A percentile compares a stretch with the other conserved stretches of the same genome.
Evolutionary conservation across 805 yeast species (phyloP).

Genomic region (Metschnikowia arizonensis): DNA sequence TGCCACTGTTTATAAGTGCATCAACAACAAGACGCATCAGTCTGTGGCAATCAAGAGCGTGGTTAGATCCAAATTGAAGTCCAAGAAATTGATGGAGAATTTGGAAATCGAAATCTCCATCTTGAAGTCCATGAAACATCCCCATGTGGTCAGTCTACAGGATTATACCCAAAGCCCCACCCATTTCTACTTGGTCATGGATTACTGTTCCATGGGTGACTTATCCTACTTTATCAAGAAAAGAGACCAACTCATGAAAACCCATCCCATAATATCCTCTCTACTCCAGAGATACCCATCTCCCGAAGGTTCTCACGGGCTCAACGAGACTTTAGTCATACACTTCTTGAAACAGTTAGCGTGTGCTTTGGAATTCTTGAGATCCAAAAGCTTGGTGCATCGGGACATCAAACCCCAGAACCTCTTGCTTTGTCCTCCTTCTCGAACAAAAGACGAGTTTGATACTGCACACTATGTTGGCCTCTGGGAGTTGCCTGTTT

Average conservation of each 20-base stretch:
- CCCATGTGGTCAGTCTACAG: slow-evolving; percentile 83
- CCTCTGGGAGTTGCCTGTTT: slow-evolving; percentile 79
- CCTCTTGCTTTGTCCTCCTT: slow-evolving; percentile 76
- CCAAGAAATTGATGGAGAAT: slow-evolving; percentile 83
- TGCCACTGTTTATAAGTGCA: slow-evolving; percentile 91
- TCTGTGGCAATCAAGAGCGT: slow-evolving; percentile 91
- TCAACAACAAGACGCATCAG: slow-evolving; percentile 45
- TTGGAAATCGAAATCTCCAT: slow-evolving; percentile 90
- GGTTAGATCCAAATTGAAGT: slow-evolving; percentile 71
- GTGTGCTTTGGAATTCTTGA: slow-evolving; percentile 75
- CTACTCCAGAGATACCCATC: slow-evolving; percentile 80
- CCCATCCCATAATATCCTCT: slow-evolving; percentile 75
- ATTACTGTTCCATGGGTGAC: slow-evolving; percentile 94
- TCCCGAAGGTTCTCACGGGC: slow-evolving; percentile 71
- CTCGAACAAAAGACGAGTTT: slow-evolving; percentile 58
- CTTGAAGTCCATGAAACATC: slow-evolving; percentile 81
- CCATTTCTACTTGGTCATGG: slow-evolving; percentile 90
- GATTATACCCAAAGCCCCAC: slow-evolving; percentile 76
- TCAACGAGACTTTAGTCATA: slow-evolving; percentile 70
- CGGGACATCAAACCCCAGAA: slow-evolving; percentile 96
- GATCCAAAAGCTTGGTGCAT: slow-evolving; percentile 83
- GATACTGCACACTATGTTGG: slow-evolving; percentile 63
- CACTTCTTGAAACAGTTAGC: slow-evolving; percentile 86
- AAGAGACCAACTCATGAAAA: slow-evolving; percentile 62
- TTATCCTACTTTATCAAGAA: slow-evolving; percentile 80